phyloP scores from a whole-genome alignment of 192 early-diverging fungal genomes.

The Coemansia sp. region DNA sequence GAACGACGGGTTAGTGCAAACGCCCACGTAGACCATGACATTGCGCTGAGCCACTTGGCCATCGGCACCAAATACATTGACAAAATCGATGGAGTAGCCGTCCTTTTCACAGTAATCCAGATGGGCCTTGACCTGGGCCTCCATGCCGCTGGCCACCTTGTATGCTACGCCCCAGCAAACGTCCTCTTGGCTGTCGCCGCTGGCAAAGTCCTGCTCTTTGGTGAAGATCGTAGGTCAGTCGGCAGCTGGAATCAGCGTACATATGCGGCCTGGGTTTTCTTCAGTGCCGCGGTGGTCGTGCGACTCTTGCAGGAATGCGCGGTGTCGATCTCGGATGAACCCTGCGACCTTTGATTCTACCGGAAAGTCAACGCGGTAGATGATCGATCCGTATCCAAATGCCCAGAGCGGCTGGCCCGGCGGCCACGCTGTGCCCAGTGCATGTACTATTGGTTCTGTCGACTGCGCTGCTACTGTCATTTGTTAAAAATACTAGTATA shows the following conservation, averaged over 20 bases:
- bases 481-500: no score
- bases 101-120: conserved; percentile 90
- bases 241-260: conserved; percentile 74
- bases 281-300: conserved; percentile 87
- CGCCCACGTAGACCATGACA: conserved; percentile 81
- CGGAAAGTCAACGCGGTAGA: conserved; percentile 74
- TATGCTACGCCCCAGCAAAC: conserved; percentile 84
- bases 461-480: conserved; percentile 26
- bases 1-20: conserved; percentile 74
- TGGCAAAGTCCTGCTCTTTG: conserved; percentile 43
- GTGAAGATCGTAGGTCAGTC: no score
- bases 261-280: conserved; percentile 76
- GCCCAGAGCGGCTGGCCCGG: conserved; percentile 56
- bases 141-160: conserved; percentile 66
- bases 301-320: conserved; percentile 56
- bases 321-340: conserved; percentile 18
- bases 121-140: conserved; percentile 66
- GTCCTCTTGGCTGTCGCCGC: neutral
- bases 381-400: conserved; percentile 70
- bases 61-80: conserved; percentile 59
- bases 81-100: conserved; percentile 71
- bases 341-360: conserved; percentile 39
- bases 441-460: neutral
- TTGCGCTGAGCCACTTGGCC: conserved; percentile 21
- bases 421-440: conserved; percentile 29